Evolutionary conservation across 2,329 filamentous ascomycete species (phyloP), one percentile per base, ranked within the genome.

Genomic region (Diaporthe velutina): DNA sequence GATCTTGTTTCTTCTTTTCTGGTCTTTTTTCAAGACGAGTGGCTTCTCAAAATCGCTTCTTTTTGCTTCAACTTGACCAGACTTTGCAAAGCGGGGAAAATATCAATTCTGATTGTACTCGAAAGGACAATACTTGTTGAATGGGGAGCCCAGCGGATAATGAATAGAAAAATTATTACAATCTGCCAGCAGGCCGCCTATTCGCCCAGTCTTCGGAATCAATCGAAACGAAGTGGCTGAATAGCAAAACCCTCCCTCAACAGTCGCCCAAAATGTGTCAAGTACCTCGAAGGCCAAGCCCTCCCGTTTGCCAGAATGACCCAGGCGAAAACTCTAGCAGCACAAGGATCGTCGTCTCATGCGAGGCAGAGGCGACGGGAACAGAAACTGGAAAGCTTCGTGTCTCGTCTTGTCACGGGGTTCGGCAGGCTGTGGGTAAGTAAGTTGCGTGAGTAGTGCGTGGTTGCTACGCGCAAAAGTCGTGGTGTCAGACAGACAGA

Each of bases 101-200:
- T 87, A 85, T 88, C 85, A 88, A 88, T 88, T 88, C 83, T 88
- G 85, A 88, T 88, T 88, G 85, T 86, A 83, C 81, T 83, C 81
- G 78, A 76, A 77, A 81, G 79, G 81, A 81, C 76, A 82, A 80
- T 81, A 81, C 71, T 68, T 70, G 73, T 76, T 75, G 73, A 75
- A 80, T 77, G 78, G 79, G 79, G 77, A 76, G 78, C 77, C 79
- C 78, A 78, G 80, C 79, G 77, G 79, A 79, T 77, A 79, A 74
- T 77, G 75, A 77, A 77, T 79, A 77, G 76, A 80, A 80, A 78
- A 77, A 79, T 80, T 80, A 83, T 83, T 82, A 81, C 83, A 81
- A 57, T 80, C 80, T 78, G 77, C 79, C 79, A 77, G 79, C 79
- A 73, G 78, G 77, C 76, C 73, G 75, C 76, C 77, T 78, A 75